phyloP scores from a whole-genome alignment of 495 filamentous ascomycete genomes.

The Neurospora sp. region DNA sequence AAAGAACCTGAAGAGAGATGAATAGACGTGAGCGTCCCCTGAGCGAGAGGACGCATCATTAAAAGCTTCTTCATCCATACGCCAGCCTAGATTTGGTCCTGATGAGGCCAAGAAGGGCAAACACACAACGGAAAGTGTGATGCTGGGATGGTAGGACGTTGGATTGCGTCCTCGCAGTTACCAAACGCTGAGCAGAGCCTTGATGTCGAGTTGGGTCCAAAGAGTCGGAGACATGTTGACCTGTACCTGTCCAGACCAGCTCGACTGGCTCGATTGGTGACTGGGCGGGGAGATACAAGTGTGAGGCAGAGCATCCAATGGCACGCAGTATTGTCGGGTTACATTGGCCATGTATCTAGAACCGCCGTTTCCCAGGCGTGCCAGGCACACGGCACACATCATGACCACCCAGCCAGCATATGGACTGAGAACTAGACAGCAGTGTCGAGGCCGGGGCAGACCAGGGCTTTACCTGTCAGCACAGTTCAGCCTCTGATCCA shows the following conservation, averaged over 20 bases:
- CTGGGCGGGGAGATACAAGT: not conserved
- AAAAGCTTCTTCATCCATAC: not conserved
- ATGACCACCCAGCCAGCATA: not conserved
- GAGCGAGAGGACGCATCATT: not conserved
- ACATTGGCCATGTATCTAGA: not conserved
- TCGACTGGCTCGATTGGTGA: not conserved
- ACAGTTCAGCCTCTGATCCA: not conserved
- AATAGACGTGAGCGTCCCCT: not conserved
- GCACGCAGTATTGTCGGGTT: not conserved
- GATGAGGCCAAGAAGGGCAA: constrained; percentile 1
- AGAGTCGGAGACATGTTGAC: not conserved
- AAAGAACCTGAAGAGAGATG: not conserved
- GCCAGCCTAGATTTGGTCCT: not conserved
- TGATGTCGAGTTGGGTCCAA: not conserved
- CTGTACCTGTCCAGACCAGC: not conserved
- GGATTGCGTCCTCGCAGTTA: not conserved
- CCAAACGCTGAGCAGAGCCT: not conserved
- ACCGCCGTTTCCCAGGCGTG: not conserved
- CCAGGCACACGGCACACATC: not conserved
- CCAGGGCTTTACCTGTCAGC: not conserved
- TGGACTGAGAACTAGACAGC: not conserved
- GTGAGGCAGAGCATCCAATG: not conserved
- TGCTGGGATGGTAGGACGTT: constrained; percentile 8
- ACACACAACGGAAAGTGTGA: constrained; percentile 1
- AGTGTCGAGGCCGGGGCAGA: not conserved